phyloP scores from a whole-genome alignment of 495 filamentous ascomycete genomes.

The Neurospora sp. region DNA sequence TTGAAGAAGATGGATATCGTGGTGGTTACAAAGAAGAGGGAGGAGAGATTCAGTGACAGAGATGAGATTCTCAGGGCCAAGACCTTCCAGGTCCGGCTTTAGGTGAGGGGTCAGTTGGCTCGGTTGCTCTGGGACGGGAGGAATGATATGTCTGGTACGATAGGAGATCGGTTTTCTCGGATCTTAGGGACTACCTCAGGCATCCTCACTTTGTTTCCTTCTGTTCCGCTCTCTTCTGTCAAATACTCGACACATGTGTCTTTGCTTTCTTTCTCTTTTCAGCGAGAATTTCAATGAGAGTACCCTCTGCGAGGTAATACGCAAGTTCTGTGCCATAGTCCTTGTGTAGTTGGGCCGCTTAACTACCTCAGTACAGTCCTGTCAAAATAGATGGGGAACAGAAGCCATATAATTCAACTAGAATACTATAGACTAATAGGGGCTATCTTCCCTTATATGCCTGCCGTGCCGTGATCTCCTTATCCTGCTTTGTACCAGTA shows the following conservation, averaged over 20 bases:
- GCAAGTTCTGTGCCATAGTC: background rate
- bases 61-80: background rate
- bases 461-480: no score
- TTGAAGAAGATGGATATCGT: background rate
- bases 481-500: no score
- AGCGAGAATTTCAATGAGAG: background rate
- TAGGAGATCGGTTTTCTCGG: background rate
- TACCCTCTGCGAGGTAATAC: background rate
- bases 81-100: background rate
- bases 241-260: background rate
- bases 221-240: background rate
- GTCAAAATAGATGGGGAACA: no score
- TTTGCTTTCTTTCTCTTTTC: background rate
- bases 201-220: background rate
- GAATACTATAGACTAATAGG: no score
- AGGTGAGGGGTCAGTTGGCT: background rate
- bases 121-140: background rate
- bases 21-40: background rate
- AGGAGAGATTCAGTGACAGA: no score
- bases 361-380: no score
- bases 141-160: background rate
- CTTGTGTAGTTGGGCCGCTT: no score
- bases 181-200: background rate
- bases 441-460: no score
- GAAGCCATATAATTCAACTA: no score